Base-by-base conservation (phyloP, 2,329 filamentous ascomycete genomes). In the Paracoccidioides lutzii region DNA sequence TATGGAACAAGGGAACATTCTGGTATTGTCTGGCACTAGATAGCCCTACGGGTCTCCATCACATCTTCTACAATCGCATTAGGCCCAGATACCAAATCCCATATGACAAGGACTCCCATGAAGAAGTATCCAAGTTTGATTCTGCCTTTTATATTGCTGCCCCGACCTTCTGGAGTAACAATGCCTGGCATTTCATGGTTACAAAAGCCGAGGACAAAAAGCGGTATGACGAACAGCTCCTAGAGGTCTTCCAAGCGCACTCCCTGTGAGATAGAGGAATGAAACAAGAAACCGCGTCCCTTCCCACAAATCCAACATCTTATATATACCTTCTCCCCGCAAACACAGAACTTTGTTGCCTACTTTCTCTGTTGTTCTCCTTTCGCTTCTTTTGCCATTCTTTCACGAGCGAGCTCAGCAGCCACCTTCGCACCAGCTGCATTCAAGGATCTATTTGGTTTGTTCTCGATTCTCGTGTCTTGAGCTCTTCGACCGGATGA, bases 61-160 rank as follows among this genome's bases (percentile, higher is more conserved):
- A 38, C 46, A 40, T 60, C 28, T 60, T 60, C 53, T 60, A 60
- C 53, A 51, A 59, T 50, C 52, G 53, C 15, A 55, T 59, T 46
- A 38, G 55, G 52, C 57, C 59, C 5, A 57, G 46, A 52, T 53
- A 57, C 28, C 50, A 58, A 35, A 46, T 52, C 12, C 49, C 52
- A 41, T 53, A 60, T 45, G 40, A 35, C 42, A 22, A 22, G 22
- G 32, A 58, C 5, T 49, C 57, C 45, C 22, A 22, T 22, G 22
- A 22, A 22, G 12, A 54, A 30, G 8, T 35, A 32, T 30, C 10
- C 4, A 32, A 42, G 15, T 42, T 52, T 32, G 49, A 42, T 15
- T 9, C 10, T 3, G 49, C 5, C 2, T 60, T 60, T 55, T 60
- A 56, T 42, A 37, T 44, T 12, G 35, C 57, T 32, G 52, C 53